Evolutionary conservation across 2,329 filamentous ascomycete genomes (phyloP), one percentile per base, ranked within the genome.

Genomic region (Aschersonia sp.): DNA sequence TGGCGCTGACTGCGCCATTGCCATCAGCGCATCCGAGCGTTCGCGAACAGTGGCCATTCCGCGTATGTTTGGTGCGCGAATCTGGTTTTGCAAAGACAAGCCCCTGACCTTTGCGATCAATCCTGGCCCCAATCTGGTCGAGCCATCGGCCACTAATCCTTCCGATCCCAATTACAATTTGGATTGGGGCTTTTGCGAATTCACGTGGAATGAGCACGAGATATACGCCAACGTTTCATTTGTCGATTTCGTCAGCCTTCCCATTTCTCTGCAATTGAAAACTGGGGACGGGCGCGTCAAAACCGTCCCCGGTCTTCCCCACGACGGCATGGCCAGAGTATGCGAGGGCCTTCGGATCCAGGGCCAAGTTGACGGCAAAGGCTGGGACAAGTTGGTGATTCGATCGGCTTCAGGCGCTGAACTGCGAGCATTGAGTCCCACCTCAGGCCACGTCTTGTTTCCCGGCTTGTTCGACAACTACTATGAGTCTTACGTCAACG

Each of bases 201-300:
- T 84, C 55, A 83, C 80, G 12, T 83, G 74, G 63, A 84, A 84
- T 61, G 55, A 63, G 38, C 57, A 60, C 32, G 71, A 84, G 61
- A 64, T 85, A 4, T 85, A 77, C 58, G 78, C 76, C 55, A 85
- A 85, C 55, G 80, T 89, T 55, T 78, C 73, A 52, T 82, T 84
- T 59, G 85, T 89, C 47, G 85, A 89, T 66, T 89, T 89, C 63
- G 75, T 88, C 51, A 68, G 69, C 55, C 60, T 83, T 54, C 80
- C 82, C n/a, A 72, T 84, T 46, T 72, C 75, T 1, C 69, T 82
- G 52, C 59, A 63, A 51, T 70, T 82, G 44, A 63, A 64, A 48
- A 74, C 71, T 51, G 66, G 66, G 28, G 59, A 62, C 43, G 75
- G 73, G 43, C 52, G 54, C 9, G 58, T 65, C 20, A 69, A 70